phyloP scores from a whole-genome alignment of 208 protist species.

The Trypanosoma vivax region DNA sequence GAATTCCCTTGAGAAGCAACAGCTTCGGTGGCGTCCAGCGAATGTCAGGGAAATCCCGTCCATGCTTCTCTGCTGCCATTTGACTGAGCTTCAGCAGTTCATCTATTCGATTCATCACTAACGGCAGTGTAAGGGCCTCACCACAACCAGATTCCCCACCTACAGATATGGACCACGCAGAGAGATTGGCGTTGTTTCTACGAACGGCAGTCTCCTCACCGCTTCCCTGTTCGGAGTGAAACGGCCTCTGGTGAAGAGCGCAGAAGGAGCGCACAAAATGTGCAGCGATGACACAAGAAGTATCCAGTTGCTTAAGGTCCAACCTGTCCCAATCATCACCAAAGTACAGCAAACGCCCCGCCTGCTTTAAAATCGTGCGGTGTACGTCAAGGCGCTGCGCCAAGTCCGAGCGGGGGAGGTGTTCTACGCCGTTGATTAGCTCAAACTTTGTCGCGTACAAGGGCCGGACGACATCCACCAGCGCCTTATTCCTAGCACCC shows the following conservation, averaged over 20 bases:
- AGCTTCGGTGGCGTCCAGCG: conserved; percentile 74
- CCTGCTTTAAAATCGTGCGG: conserved; percentile 53
- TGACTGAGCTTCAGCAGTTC: conserved; percentile 42
- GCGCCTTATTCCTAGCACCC: conserved; percentile 23
- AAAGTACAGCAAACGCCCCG: conserved; percentile 55
- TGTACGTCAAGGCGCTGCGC: conserved; percentile 43
- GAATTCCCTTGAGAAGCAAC: conserved; percentile 54
- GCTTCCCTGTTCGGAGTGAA: conserved; percentile 28
- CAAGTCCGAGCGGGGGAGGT: conserved; percentile 56
- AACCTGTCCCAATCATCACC: conserved; percentile 66
- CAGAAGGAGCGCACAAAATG: conserved; percentile 80
- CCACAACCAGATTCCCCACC: conserved; percentile 13
- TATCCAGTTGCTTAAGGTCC: conserved; percentile 65
- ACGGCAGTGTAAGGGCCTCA: conserved; percentile 35
- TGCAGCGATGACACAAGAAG: conserved; percentile 51
- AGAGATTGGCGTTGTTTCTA: neutral
- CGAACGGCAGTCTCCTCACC: neutral
- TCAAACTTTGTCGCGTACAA: conserved; percentile 75
- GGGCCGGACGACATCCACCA: conserved; percentile 38
- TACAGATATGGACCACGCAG: conserved; percentile 37
- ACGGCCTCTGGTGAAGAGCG: conserved; percentile 50
- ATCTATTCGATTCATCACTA: conserved; percentile 63
- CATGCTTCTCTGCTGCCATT: conserved; percentile 29
- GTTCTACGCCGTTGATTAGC: conserved; percentile 63
- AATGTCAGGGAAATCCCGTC: conserved; percentile 22